Evolutionary conservation across 108 stramenopile genomes (phyloP).

Genomic region (Skeletonema potamos): DNA sequence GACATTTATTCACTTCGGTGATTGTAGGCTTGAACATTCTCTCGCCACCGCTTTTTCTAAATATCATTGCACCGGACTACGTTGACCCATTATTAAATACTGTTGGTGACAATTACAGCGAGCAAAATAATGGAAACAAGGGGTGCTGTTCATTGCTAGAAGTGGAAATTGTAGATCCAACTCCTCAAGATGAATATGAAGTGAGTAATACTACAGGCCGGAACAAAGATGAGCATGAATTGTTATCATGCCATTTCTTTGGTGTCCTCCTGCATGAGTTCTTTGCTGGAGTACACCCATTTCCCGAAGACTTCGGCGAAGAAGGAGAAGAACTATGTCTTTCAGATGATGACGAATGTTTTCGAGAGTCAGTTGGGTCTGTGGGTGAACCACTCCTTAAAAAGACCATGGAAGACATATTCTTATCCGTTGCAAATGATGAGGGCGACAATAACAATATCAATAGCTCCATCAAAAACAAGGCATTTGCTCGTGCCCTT

Average conservation of each 20-base stretch:
- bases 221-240: neutral
- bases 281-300: neutral
- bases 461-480: neutral
- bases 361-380: too few relatives aligned
- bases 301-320: neutral
- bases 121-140: neutral
- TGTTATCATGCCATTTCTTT: conserved; percentile 10
- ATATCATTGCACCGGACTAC: neutral
- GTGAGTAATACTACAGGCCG: neutral
- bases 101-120: neutral
- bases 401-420: too few relatives aligned
- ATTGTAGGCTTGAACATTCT: neutral
- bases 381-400: too few relatives aligned
- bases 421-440: too few relatives aligned
- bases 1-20: neutral
- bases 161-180: neutral
- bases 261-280: conserved; percentile 3
- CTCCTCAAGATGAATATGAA: neutral
- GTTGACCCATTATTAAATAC: too few relatives aligned
- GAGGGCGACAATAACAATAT: neutral
- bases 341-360: too few relatives aligned
- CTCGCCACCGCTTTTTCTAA: neutral
- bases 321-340: neutral
- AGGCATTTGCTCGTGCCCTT: neutral
- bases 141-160: neutral